A percentile compares a stretch with the other conserved stretches of the same genome.
phyloP scores from a whole-genome alignment of 2,329 filamentous ascomycete species.

The Neofusicoccum umdonicola region DNA sequence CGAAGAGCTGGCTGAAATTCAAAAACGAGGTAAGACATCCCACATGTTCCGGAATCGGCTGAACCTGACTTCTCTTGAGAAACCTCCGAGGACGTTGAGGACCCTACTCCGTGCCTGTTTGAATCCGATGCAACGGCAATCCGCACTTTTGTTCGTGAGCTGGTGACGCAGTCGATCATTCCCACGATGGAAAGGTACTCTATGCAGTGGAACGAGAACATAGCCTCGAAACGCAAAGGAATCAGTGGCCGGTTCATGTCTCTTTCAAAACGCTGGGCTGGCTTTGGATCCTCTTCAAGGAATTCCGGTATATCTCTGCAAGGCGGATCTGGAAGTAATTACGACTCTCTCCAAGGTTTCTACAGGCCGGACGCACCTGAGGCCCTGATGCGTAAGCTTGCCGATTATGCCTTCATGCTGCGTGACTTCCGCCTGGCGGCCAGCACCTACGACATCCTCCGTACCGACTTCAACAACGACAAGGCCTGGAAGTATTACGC shows the following conservation, averaged over 20 bases:
- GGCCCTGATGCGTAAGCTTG: constrained; percentile 87
- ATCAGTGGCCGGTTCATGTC: constrained; percentile 93
- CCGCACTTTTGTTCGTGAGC: constrained; percentile 84
- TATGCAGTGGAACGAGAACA: constrained; percentile 94
- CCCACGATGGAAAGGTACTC: constrained; percentile 94
- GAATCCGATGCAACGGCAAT: constrained; percentile 90
- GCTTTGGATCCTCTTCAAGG: constrained; percentile 69
- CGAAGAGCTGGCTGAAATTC: constrained; percentile 77
- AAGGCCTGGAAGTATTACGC: constrained; percentile 97
- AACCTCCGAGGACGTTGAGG: constrained; percentile 67
- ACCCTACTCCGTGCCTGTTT: constrained; percentile 76
- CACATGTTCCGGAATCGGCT: not conserved
- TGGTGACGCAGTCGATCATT: constrained; percentile 91
- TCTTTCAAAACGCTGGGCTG: constrained; percentile 83
- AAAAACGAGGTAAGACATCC: constrained; percentile 53
- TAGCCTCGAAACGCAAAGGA: constrained; percentile 84
- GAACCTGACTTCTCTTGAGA: constrained; percentile 40
- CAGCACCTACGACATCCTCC: constrained; percentile 85
- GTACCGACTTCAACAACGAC: constrained; percentile 86
- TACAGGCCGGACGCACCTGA: constrained; percentile 83
- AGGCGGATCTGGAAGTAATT: constrained; percentile 61
- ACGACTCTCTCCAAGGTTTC: constrained; percentile 73
- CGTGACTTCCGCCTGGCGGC: constrained; percentile 92
- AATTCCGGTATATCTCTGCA: constrained; percentile 51
- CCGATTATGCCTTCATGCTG: constrained; percentile 95